Percentiles rank a stretch among this genome's conserved stretches.
phyloP scores from a whole-genome alignment of 1,284 basidiomycete species.

The Puccinia polysora region DNA sequence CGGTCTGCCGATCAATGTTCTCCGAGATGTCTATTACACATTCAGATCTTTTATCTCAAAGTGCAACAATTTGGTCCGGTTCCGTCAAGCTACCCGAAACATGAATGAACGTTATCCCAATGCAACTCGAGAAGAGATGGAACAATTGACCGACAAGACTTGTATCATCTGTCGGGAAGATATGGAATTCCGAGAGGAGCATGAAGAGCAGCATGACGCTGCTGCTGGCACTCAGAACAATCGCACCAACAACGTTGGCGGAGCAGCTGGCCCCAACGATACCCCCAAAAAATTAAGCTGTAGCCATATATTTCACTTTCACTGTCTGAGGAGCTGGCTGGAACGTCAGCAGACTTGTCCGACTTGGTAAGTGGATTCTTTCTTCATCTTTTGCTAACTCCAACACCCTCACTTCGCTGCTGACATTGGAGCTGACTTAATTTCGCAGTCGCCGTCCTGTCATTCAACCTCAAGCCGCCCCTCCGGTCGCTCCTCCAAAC shows the following conservation, averaged over 20 bases:
- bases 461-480: conserved; percentile 14
- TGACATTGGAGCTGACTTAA: not conserved
- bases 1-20: conserved; percentile 91
- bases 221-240: conserved; percentile 48
- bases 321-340: conserved; percentile 93
- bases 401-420: not conserved
- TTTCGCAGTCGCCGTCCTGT: conserved; percentile 31
- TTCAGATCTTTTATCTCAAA: conserved; percentile 82
- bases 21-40: conserved; percentile 93
- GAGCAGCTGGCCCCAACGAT: conserved; percentile 63
- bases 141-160: conserved; percentile 74
- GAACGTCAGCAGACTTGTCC: conserved; percentile 89
- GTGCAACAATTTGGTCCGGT: conserved; percentile 77
- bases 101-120: conserved; percentile 96
- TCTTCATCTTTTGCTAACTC: not conserved
- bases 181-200: conserved; percentile 62
- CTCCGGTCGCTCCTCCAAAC: conserved; percentile 15
- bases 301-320: conserved; percentile 96
- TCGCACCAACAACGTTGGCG: conserved; percentile 45
- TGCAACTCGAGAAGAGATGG: conserved; percentile 80
- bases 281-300: conserved; percentile 94
- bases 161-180: conserved; percentile 99
- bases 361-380: conserved; percentile 68
- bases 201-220: conserved; percentile 32
- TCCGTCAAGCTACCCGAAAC: conserved; percentile 86